Base-by-base conservation (phyloP, 768 basidiomycete genomes). In the Macrolepiota fuliginosa region DNA sequence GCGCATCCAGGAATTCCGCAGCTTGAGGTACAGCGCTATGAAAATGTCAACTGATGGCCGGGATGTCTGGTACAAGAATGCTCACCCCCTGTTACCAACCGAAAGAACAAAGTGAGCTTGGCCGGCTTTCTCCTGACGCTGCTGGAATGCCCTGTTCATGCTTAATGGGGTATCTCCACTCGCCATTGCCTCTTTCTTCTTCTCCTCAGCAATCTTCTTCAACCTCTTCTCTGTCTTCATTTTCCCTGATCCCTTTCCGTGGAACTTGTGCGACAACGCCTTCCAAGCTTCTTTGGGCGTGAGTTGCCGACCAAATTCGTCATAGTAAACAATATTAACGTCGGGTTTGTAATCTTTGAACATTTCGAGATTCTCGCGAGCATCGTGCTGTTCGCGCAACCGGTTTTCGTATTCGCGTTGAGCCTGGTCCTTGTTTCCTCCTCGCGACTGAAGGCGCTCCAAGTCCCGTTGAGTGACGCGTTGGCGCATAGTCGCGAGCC, bases 221-320 rank as follows among this genome's bases (percentile, higher is more conserved):
- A 98, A 70, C 63, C 94, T 83, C 74, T 98, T 98, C 81, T 98
- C 96, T 24, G 90, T 95, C 83, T 98, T 98, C 86, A 91, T 92
- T 78, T 90, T 92, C 11, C 97, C 97, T 0, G 92, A 92, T 1
- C 94, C 94, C 74, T 98, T 98, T 37, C 97, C 97, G 67, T 99
- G 97, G 86, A 99, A 98, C 71, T 93, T 92, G 73, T 99, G 97
- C 47, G 92, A 95, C 46, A 99, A 78, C 17, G 94, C 93, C 77
- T 98, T 98, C 96, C 96, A 98, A 4, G 96, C 96, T 77, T 99
- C 97, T 80, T 98, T 98, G 19, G 89, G 89, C 24, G 92, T 92
- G 72, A 95, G 76, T 61, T 82, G 71, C 40, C 97, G 83, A 51
- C 97, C 97, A 71, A 94, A 93, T 73, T 99, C 96, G 70, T 99